Conservation (phyloP, 805 yeast species). For the Saturnispora silvae region DNA sequence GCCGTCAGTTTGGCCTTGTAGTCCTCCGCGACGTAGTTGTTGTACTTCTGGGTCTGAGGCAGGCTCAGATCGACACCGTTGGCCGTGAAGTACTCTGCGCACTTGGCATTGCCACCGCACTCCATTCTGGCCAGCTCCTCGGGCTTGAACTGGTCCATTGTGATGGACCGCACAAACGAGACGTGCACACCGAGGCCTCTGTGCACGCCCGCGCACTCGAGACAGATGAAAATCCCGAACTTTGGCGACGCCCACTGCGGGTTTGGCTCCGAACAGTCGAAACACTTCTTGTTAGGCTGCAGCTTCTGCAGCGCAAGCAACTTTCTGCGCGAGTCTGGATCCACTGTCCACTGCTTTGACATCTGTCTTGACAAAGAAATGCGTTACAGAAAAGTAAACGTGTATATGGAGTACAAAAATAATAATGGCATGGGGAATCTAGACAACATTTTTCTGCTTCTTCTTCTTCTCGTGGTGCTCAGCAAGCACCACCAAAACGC, state of each 20-base stretch:
- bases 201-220: slow-evolving; percentile 96
- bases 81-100: slow-evolving; percentile 53
- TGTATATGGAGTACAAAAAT: too few relatives aligned
- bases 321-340: slow-evolving; percentile 84
- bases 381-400: too few relatives aligned
- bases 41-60: slow-evolving; percentile 68
- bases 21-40: slow-evolving; percentile 88
- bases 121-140: slow-evolving; percentile 90
- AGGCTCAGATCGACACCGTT: slow-evolving; percentile 60
- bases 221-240: slow-evolving; percentile 92
- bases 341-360: slow-evolving; percentile 74
- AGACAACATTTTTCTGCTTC: not conserved
- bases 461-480: too few relatives aligned
- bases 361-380: slow-evolving; percentile 13
- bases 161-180: slow-evolving; percentile 90
- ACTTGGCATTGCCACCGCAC: slow-evolving; percentile 79
- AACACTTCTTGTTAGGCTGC: slow-evolving; percentile 79
- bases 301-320: slow-evolving; percentile 65
- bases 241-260: slow-evolving; percentile 99
- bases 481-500: too few relatives aligned
- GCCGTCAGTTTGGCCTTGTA: slow-evolving; percentile 76
- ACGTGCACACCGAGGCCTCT: slow-evolving; percentile 94
- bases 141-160: slow-evolving; percentile 97
- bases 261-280: slow-evolving; percentile 90
- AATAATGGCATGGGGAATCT: too few relatives aligned